Conservation (phyloP, 163 green algal genomes). For the Scenedesmus sp. region DNA sequence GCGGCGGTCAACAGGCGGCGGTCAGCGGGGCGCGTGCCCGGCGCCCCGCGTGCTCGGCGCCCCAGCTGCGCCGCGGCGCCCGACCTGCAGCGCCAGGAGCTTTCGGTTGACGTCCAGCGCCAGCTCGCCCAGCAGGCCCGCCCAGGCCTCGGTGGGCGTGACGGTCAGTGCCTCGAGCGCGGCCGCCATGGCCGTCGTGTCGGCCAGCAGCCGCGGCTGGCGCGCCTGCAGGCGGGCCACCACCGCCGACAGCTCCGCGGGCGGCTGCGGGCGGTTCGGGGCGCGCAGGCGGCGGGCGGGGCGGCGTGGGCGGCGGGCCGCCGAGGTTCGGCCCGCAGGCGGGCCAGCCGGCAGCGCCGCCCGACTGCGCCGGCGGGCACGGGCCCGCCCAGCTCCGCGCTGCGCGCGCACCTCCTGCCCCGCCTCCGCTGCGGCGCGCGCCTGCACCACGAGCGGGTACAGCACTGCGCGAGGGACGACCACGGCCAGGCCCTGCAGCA, state of each 20-base stretch:
- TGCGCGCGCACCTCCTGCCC: conserved; percentile 37
- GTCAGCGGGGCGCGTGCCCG: no score
- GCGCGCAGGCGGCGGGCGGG: no score
- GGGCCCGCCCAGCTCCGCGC: no score
- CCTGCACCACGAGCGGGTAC: conserved; percentile 54
- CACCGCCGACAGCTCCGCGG: conserved; percentile 50
- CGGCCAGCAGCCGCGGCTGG: conserved; percentile 51
- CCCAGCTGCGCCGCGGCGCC: no score
- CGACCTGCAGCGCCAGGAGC: conserved; percentile 51
- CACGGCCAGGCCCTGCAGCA: conserved; percentile 49
- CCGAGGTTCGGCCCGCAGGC: no score
- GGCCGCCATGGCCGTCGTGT: conserved; percentile 56
- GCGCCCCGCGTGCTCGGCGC: no score
- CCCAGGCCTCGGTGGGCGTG: conserved; percentile 60
- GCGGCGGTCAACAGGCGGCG: no score
- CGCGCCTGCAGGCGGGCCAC: conserved; percentile 46
- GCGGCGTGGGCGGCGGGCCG: no score
- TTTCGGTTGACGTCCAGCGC: conserved; percentile 45
- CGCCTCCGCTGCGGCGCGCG: conserved; percentile 10
- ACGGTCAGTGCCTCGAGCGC: conserved; percentile 70
- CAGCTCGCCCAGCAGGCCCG: conserved; percentile 55
- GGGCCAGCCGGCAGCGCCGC: no score
- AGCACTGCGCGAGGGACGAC: conserved; percentile 57
- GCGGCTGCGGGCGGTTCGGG: conserved; percentile 23
- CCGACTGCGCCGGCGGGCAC: no score